phyloP scores from a whole-genome alignment of 2,329 filamentous ascomycete species.

The Phaeoacremonium minimum region DNA sequence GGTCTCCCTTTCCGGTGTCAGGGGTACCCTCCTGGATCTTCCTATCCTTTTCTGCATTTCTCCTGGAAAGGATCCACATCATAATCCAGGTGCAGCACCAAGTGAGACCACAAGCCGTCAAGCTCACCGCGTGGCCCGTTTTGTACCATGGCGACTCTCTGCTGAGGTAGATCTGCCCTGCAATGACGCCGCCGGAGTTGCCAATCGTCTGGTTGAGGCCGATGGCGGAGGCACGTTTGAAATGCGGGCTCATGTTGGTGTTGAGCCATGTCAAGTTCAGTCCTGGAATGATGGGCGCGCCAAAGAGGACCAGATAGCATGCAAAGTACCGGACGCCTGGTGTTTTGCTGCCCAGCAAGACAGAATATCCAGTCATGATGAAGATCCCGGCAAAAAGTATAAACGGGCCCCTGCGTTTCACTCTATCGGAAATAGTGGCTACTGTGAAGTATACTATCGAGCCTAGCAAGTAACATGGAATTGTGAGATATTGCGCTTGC shows the following conservation, averaged over 20 bases:
- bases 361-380: not conserved
- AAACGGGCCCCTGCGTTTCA: not conserved
- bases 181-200: not conserved
- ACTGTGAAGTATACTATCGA: not conserved
- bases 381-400: not conserved
- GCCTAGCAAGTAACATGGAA: not conserved
- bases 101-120: not conserved
- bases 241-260: not conserved
- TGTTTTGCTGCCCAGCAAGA: not conserved
- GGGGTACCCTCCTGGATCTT: too few species aligned
- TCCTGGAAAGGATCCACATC: conserved; percentile 1
- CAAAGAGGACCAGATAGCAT: not conserved
- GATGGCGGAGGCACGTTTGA: not conserved
- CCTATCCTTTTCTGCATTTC: too few species aligned
- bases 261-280: not conserved
- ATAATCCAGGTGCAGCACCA: not conserved
- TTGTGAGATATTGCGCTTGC: not conserved
- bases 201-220: not conserved
- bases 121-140: not conserved
- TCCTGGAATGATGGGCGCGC: not conserved
- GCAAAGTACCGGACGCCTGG: not conserved
- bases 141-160: not conserved
- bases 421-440: not conserved
- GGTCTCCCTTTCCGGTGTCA: too few species aligned
- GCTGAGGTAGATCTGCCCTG: not conserved